Conservation (phyloP, 2,329 filamentous ascomycete genomes). For the Penicillium sp. region DNA sequence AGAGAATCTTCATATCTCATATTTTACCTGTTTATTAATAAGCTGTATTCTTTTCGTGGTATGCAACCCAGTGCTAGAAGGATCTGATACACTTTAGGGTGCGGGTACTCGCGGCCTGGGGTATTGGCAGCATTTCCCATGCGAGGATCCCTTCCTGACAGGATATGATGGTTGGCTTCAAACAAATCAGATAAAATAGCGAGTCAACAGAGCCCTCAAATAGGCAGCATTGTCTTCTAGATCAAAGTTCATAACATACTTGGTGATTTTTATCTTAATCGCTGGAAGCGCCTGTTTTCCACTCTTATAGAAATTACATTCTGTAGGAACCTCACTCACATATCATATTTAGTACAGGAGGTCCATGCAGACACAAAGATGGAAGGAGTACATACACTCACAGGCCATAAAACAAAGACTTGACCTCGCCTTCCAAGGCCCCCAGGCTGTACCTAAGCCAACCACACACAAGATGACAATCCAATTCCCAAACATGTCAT, state of each 20-base stretch:
- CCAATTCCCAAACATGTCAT: slow-evolving; percentile 13
- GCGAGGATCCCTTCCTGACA: slow-evolving; percentile 8
- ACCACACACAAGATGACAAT: slow-evolving; percentile 4
- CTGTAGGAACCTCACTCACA: neutral
- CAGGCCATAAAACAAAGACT: neutral
- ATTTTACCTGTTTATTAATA: neutral
- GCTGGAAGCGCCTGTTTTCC: neutral
- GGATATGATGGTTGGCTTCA: neutral
- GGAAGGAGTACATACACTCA: neutral
- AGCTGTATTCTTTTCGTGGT: neutral
- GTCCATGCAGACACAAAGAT: neutral
- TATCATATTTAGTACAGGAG: neutral
- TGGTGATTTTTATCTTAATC: neutral
- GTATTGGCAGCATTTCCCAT: slow-evolving; percentile 4
- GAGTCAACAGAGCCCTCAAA: neutral
- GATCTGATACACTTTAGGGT: neutral
- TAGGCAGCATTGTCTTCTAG: neutral
- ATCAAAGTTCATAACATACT: neutral
- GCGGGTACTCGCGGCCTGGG: slow-evolving; percentile 1
- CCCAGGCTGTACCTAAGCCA: neutral
- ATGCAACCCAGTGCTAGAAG: neutral
- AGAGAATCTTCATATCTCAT: neutral
- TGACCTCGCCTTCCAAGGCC: neutral
- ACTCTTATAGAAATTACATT: neutral
- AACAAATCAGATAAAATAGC: neutral